Evolutionary conservation across 2,329 filamentous ascomycete genomes (phyloP).

Genomic region (Chlorencoelia australis): DNA sequence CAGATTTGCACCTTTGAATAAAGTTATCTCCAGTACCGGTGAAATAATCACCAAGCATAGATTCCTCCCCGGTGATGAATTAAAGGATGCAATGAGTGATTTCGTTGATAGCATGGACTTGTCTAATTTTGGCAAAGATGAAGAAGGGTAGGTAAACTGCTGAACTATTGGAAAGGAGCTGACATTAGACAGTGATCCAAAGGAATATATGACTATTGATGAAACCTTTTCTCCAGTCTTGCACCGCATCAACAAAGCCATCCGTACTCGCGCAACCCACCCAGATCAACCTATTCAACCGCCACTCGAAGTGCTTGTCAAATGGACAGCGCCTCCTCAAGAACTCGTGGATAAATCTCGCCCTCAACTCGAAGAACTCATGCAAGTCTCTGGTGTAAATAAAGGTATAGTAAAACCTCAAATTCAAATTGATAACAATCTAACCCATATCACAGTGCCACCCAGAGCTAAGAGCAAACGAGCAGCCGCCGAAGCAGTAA

Average conservation of each 20-base stretch:
- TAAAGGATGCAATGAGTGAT: constrained; percentile 74
- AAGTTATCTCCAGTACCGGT: constrained; percentile 77
- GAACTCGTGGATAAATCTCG: constrained; percentile 50
- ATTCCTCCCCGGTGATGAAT: constrained; percentile 64
- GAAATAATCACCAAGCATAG: constrained; percentile 72
- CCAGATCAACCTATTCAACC: constrained; percentile 54
- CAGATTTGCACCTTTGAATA: constrained; percentile 81
- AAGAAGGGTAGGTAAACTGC: constrained; percentile 52
- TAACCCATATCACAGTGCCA: constrained; percentile 45
- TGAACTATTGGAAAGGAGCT: constrained; percentile 7
- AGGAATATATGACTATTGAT: constrained; percentile 68
- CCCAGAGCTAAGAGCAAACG: constrained; percentile 68
- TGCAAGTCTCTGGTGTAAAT: constrained; percentile 68
- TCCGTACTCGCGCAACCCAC: constrained; percentile 72
- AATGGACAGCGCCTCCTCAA: constrained; percentile 63
- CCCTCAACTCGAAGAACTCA: constrained; percentile 51
- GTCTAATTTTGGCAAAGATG: constrained; percentile 57
- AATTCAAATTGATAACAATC: constrained; percentile 16
- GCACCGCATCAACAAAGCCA: constrained; percentile 81
- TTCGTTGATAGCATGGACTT: constrained; percentile 94
- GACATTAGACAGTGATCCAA: constrained; percentile 31
- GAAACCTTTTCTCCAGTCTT: constrained; percentile 76
- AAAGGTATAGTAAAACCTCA: constrained; percentile 61
- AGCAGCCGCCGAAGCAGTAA: constrained; percentile 50
- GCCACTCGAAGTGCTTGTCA: constrained; percentile 53